Base-by-base conservation (phyloP, 140 eudicot genomes). In the Senecio squalidus region DNA sequence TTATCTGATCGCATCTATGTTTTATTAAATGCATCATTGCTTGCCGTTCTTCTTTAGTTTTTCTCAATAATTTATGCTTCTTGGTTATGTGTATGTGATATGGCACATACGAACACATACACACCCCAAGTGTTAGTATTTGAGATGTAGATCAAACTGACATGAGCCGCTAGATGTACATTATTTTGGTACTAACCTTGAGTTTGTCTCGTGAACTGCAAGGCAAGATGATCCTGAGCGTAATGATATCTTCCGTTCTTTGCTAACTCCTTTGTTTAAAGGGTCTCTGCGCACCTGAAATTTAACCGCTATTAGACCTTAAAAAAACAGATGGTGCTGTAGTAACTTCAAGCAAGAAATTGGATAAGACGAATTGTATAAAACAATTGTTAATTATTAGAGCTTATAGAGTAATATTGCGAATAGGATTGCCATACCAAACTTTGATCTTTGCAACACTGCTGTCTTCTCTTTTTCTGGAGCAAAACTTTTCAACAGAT, bases 381-480 rank as follows among this genome's bases (percentile, higher is more conserved):
- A 43, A 30, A n/a, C 29, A 20, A 13, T 34, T 23, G n/a, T 52
- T 25, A 21, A 6, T 6, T 55, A 16, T 9, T 22, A 29, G 11
- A 39, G 30, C 16, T 6, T 0, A 24, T 3, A 0, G 22, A 11
- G 28, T 39, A 17, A 41, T n/a, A 28, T 3, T 18, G 45, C 24
- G 6, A 70, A 26, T 40, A 38, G 22, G 38, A 45, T 28, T 51
- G n/a, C 28, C 96, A 62, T 88, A 92, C 98, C 96, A 92, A 50
- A 92, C 98, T 92, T 92, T 92, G 46, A 92, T 92, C 89, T 92
- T 92, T 63, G 98, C 98, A 60, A 87, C 98, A 53, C 74, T 76
- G 74, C 87, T 79, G 14, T 90, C 77, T 79, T 92, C 78, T 87
- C 98, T 55, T 87, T 92, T 27, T 92, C 98, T 23, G 87, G 84